Percentiles rank a stretch among this genome's conserved stretches.
Conservation (phyloP, 1,139 yeast species). For the Candida smagusa region DNA sequence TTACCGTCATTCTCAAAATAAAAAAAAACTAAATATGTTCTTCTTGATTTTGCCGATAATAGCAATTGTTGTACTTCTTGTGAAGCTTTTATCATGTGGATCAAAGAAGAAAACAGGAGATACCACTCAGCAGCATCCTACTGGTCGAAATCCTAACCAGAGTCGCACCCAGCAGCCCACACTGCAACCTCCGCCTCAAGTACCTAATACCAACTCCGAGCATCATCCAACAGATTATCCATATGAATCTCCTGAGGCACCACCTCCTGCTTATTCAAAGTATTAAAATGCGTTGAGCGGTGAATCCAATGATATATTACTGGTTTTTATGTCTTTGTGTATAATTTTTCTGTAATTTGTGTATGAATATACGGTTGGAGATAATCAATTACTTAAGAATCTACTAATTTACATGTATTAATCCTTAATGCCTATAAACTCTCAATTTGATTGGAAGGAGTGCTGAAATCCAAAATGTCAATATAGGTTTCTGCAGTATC, state of each 20-base stretch:
- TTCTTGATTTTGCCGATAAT: background rate
- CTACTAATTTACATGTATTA: too few species aligned
- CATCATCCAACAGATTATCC: background rate
- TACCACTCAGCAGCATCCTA: too few species aligned
- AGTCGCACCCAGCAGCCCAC: too few species aligned
- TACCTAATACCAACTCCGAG: background rate
- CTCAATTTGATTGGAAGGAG: slow-evolving; percentile 23
- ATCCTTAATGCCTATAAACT: background rate
- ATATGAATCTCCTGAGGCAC: background rate
- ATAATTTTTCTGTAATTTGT: too few species aligned
- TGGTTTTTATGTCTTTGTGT: background rate
- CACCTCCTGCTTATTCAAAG: slow-evolving; percentile 1
- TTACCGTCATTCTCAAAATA: too few species aligned
- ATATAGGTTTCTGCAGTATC: slow-evolving; percentile 55
- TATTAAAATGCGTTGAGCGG: background rate
- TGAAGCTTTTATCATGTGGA: background rate
- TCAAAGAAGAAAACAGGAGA: too few species aligned
- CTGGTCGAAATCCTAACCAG: too few species aligned
- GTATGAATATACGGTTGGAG: too few species aligned
- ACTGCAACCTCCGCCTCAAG: background rate
- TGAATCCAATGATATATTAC: background rate
- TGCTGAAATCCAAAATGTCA: slow-evolving; percentile 82
- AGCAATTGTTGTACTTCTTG: background rate
- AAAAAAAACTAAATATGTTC: background rate
- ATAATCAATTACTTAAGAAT: too few species aligned